A percentile compares a stretch with the other conserved stretches of the same genome.
Conservation (phyloP, 331 rosid genomes). For the Saraca asoca region DNA sequence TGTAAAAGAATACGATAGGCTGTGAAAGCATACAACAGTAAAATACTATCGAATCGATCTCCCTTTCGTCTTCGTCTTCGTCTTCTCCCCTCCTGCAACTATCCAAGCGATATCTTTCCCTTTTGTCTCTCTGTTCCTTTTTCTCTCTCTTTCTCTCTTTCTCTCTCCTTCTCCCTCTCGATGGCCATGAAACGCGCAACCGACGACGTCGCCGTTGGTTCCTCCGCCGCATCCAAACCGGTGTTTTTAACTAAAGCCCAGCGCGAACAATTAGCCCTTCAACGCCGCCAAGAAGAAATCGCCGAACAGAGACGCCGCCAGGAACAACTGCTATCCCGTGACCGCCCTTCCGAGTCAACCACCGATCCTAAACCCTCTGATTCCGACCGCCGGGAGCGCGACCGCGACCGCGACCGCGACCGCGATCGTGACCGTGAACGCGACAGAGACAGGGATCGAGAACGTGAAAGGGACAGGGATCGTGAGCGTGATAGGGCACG, state of each 20-base stretch:
- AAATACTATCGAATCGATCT: not conserved
- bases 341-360: constrained; percentile 38
- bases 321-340: constrained; percentile 49
- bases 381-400: constrained; percentile 47
- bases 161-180: not conserved
- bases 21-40: not conserved
- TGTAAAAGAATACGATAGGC: too few species aligned
- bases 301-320: constrained; percentile 61
- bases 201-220: constrained; percentile 33
- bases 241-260: constrained; percentile 77
- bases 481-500: constrained; percentile 53
- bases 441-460: constrained; percentile 36
- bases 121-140: not conserved
- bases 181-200: constrained; percentile 39
- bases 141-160: not conserved
- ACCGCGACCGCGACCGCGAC: constrained; percentile 45
- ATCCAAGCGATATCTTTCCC: constrained; percentile 50
- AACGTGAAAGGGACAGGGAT: constrained; percentile 47
- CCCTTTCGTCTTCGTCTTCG: not conserved
- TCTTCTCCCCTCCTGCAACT: constrained; percentile 54
- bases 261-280: constrained; percentile 73
- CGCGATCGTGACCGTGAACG: constrained; percentile 47
- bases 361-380: constrained; percentile 50
- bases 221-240: constrained; percentile 44
- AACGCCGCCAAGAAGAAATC: constrained; percentile 75